Evolutionary conservation across 352 stramenopile genomes (phyloP).

Genomic region (Pythium phragmitis): DNA sequence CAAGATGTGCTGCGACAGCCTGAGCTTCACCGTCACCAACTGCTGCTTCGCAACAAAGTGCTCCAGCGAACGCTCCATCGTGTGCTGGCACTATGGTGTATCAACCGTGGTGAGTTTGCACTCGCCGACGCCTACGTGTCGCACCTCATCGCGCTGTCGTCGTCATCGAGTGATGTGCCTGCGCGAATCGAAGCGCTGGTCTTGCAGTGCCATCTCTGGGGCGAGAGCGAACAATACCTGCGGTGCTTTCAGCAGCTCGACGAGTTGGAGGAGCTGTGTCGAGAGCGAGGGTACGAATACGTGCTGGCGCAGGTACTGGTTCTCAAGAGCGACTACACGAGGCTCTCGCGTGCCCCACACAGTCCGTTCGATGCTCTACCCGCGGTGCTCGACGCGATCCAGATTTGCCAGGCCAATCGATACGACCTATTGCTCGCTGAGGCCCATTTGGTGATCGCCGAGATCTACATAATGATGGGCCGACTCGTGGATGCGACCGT

Average conservation of each 20-base stretch:
- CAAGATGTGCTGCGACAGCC: conserved; percentile 10
- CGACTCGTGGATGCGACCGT: conserved; percentile 41
- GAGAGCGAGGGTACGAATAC: conserved; percentile 39
- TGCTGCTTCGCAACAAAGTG: conserved; percentile 18
- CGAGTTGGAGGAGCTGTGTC: conserved; percentile 41
- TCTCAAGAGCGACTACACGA: conserved; percentile 36
- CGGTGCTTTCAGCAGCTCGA: conserved; percentile 43
- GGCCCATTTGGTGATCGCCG: conserved; percentile 57
- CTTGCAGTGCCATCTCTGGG: conserved; percentile 33
- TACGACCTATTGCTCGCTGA: conserved; percentile 63
- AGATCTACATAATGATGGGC: conserved; percentile 64
- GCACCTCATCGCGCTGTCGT: conserved; percentile 43
- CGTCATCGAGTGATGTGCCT: conserved; percentile 42
- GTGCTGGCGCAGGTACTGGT: conserved; percentile 57
- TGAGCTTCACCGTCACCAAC: conserved; percentile 12
- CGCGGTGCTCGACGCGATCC: conserved; percentile 37
- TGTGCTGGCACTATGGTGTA: conserved; percentile 53
- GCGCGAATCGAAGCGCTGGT: conserved; percentile 46
- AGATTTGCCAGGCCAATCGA: conserved; percentile 46
- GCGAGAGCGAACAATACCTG: conserved; percentile 34
- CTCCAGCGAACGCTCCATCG: conserved; percentile 51
- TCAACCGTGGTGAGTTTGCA: conserved; percentile 42
- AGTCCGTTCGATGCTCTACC: conserved; percentile 55
- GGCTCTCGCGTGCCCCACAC: conserved; percentile 34
- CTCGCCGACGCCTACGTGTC: conserved; percentile 47